Base-by-base conservation (phyloP, 148 eudicot species). In the Chenopodium quinoa region DNA sequence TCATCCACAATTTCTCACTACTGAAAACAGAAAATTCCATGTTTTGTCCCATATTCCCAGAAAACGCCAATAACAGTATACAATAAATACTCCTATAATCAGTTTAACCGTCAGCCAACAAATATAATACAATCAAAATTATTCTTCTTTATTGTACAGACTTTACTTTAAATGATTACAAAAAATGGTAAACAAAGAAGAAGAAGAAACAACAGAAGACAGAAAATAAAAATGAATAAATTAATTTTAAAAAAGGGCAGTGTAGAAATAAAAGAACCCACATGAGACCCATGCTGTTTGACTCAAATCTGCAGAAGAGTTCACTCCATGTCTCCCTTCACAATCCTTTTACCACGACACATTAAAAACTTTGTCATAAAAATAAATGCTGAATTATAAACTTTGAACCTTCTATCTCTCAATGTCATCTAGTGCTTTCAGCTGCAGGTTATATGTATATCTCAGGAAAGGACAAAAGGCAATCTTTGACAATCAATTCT, bases 211-310 rank as follows among this genome's bases (percentile, higher is more conserved):
- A 62, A 62, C 66, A n/a, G 66, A 62, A 62, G 71, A 32, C 48
- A 72, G 65, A 3, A 69, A 29, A 56, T 40, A 40, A 40, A 34
- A 40, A 40, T 40, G 44, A 40, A 40, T 6, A 40, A 40, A 40
- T 40, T 5, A 0, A 40, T 5, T 40, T 40, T 40, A 75, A 20
- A 82, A 64, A 75, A 62, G 79, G 48, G 63, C 29, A 54, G 56
- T 76, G 83, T 71, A 81, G 80, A 83, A 85, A 56, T 79, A 77
- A 86, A 87, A 91, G 86, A 67, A 83, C 88, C 91, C 97, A 92
- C 87, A 91, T 91, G 97, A 88, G 86, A 75, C 86, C 97, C 97
- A 92, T 91, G 78, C 90, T 82, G 89, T 81, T 46, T 69, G 85
- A 90, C 83, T 75, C 77, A 79, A 83, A 78, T 85, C 82, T 65